These are phyloP conservation scores for Globisporangium spiculum DNA, from an alignment of 352 stramenopile genomes.

Conservation along the genomic window DNA sequence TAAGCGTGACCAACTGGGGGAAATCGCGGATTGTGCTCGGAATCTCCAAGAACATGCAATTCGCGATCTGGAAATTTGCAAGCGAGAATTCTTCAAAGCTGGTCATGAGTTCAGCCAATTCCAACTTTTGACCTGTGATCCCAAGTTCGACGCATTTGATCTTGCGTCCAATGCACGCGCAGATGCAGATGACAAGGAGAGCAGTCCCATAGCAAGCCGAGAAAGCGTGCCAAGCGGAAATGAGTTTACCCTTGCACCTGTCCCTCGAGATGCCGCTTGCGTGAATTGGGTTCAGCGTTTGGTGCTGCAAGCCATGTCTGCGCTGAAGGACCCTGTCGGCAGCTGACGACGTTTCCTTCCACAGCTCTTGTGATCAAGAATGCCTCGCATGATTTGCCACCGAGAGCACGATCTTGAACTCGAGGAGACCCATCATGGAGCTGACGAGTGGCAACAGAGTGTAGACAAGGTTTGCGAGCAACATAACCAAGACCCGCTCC, in stretches of 20 bases:
- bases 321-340: background rate
- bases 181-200: background rate
- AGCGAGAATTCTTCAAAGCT: background rate
- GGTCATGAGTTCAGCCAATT: background rate
- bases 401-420: slow-evolving; percentile 5
- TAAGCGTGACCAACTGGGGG: background rate
- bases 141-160: background rate
- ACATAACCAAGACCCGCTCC: slow-evolving; percentile 3
- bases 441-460: background rate
- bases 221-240: background rate
- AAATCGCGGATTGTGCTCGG: background rate
- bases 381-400: background rate
- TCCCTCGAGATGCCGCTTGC: background rate
- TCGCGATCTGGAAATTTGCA: background rate
- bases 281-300: background rate
- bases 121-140: background rate
- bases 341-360: background rate
- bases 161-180: background rate
- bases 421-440: background rate
- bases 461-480: background rate
- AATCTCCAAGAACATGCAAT: background rate
- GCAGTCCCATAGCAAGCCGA: background rate
- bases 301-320: background rate
- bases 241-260: background rate
- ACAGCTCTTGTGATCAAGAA: background rate